phyloP scores from a whole-genome alignment of 495 filamentous ascomycete species.

The Aspergillus heteromorphus region DNA sequence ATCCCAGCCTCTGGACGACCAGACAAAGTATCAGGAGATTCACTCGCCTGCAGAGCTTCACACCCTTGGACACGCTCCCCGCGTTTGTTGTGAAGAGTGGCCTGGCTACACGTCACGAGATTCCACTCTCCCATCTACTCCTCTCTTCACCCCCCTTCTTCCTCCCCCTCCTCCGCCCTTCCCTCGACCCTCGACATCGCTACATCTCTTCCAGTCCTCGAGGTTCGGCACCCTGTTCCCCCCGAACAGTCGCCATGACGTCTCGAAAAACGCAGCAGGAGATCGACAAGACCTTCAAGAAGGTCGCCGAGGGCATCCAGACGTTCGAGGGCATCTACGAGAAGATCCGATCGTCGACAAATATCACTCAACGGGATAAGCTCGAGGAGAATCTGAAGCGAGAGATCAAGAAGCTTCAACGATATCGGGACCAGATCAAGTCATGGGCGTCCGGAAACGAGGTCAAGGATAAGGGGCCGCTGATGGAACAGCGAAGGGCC shows the following conservation, averaged over 20 bases:
- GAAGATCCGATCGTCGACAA: constrained; percentile 85
- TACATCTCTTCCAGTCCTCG: constrained; percentile 15
- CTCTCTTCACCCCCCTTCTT: not conserved
- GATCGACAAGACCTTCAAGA: constrained; percentile 98
- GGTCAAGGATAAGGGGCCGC: constrained; percentile 96
- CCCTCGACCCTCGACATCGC: constrained; percentile 3
- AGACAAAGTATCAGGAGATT: constrained; percentile 17
- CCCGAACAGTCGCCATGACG: constrained; percentile 58
- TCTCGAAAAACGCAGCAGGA: constrained; percentile 93
- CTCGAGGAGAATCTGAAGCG: constrained; percentile 95
- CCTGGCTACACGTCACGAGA: constrained; percentile 2
- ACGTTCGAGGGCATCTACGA: constrained; percentile 92
- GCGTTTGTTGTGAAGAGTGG: constrained; percentile 11
- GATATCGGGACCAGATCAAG: constrained; percentile 97
- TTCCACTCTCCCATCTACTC: not conserved
- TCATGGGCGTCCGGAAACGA: constrained; percentile 96
- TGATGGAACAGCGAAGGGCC: constrained; percentile 85
- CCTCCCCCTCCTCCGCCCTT: constrained; percentile 1
- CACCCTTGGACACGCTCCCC: constrained; percentile 3
- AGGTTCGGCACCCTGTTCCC: constrained; percentile 6
- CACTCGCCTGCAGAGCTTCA: constrained; percentile 4
- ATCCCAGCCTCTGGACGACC: constrained; percentile 24
- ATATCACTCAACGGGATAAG: constrained; percentile 95
- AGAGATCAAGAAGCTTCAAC: constrained; percentile 99
- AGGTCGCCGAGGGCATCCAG: constrained; percentile 84